These are phyloP conservation scores for Themeda triandra DNA, from an alignment of 176 grass and related monocot genomes.

Conservation along the genomic window DNA sequence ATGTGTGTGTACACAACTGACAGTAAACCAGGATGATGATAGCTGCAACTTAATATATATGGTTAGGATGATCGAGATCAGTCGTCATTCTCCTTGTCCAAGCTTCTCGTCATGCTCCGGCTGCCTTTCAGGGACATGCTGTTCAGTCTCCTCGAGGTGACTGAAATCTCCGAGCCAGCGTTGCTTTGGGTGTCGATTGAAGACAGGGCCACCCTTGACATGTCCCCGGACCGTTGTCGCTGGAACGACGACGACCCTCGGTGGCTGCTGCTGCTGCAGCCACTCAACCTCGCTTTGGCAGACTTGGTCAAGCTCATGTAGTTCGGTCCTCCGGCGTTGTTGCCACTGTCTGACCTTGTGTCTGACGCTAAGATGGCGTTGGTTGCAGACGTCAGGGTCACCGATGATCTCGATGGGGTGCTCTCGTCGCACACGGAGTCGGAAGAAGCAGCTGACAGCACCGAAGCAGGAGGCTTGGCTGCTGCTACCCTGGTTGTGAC, in stretches of 20 bases:
- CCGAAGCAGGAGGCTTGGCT: conserved; percentile 43
- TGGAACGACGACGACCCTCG: conserved; percentile 19
- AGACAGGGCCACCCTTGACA: conserved; percentile 42
- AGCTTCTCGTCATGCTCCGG: conserved; percentile 51
- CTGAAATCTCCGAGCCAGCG: conserved; percentile 26
- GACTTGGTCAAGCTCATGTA: conserved; percentile 84
- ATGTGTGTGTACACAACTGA: not conserved
- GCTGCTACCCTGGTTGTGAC: conserved; percentile 44
- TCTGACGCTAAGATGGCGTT: conserved; percentile 27
- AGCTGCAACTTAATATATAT: not conserved
- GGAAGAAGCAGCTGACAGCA: conserved; percentile 46
- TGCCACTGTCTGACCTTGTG: conserved; percentile 34
- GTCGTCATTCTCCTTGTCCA: conserved; percentile 62
- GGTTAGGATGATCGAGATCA: not conserved
- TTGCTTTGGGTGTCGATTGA: conserved; percentile 57
- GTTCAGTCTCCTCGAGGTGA: conserved; percentile 13
- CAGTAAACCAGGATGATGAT: not conserved
- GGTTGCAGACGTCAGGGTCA: conserved; percentile 30
- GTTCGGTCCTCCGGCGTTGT: conserved; percentile 32
- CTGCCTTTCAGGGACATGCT: conserved; percentile 34
- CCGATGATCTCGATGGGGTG: conserved; percentile 44
- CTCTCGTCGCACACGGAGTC: conserved; percentile 38
- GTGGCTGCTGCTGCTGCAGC: conserved; percentile 19
- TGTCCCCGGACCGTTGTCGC: conserved; percentile 34
- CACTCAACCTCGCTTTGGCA: conserved; percentile 56